Conservation (phyloP, 2,329 filamentous ascomycete species). For the Plenodomus biglobosus region DNA sequence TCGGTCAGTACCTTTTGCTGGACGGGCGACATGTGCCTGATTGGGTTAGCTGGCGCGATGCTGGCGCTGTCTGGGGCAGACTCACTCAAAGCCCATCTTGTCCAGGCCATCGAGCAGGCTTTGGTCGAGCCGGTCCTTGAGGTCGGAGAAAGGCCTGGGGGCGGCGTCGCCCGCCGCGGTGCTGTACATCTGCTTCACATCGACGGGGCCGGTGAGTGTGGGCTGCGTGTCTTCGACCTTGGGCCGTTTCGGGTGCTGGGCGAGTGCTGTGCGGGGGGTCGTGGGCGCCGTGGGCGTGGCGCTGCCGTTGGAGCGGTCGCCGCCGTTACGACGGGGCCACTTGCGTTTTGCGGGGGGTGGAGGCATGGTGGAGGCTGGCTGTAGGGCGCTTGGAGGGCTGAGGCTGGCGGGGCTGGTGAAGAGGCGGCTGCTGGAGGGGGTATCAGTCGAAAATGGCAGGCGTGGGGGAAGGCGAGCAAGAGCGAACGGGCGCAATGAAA, state of each 20-base stretch:
- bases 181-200: slow-evolving; percentile 29
- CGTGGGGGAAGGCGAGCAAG: slow-evolving; percentile 13
- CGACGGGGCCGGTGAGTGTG: slow-evolving; percentile 11
- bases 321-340: slow-evolving; percentile 21
- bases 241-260: slow-evolving; percentile 29
- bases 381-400: background rate
- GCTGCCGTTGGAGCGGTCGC: slow-evolving; percentile 12
- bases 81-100: slow-evolving; percentile 45
- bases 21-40: slow-evolving; percentile 55
- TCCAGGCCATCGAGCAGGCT: slow-evolving; percentile 36
- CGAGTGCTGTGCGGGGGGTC: slow-evolving; percentile 16
- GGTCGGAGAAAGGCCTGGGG: slow-evolving; percentile 30
- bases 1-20: slow-evolving; percentile 57
- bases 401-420: slow-evolving; percentile 18
- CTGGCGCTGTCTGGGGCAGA: background rate
- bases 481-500: slow-evolving; percentile 20
- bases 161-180: slow-evolving; percentile 24
- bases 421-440: slow-evolving; percentile 9
- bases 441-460: slow-evolving; percentile 26
- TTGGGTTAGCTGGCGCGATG: slow-evolving; percentile 8
- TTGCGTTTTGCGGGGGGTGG: slow-evolving; percentile 31
- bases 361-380: slow-evolving; percentile 15
- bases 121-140: slow-evolving; percentile 29
- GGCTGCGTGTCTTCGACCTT: slow-evolving; percentile 17
- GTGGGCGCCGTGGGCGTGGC: slow-evolving; percentile 6